Conservation (phyloP, 352 stramenopile genomes). For the Globisporangium cystogenes region DNA sequence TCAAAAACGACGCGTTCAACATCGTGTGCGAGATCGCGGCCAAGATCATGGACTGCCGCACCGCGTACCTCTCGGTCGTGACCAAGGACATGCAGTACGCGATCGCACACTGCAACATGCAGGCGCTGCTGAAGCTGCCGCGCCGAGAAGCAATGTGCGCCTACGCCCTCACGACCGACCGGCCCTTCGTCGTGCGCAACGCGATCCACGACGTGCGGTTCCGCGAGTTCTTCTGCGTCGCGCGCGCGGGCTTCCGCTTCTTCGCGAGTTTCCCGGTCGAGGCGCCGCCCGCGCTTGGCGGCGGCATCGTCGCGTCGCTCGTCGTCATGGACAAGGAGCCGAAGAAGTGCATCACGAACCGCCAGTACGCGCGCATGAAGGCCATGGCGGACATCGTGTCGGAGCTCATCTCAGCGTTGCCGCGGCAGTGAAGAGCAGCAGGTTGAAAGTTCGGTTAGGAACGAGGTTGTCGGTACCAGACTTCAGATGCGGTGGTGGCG, state of each 20-base stretch:
- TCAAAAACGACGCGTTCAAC: conserved; percentile 16
- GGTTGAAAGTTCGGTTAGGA: too few species aligned
- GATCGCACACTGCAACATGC: conserved; percentile 21
- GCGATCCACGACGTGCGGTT: conserved; percentile 27
- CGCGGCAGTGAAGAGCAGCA: conserved; percentile 2
- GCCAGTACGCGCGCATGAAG: conserved; percentile 27
- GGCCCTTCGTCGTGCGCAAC: conserved; percentile 28
- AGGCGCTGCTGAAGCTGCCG: conserved; percentile 21
- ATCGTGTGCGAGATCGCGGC: conserved; percentile 27
- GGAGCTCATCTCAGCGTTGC: conserved; percentile 17
- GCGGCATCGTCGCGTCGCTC: conserved; percentile 25
- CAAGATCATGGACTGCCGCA: conserved; percentile 26
- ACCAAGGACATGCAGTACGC: conserved; percentile 23
- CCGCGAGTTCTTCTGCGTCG: conserved; percentile 29
- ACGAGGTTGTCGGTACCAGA: too few species aligned
- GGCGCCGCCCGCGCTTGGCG: conserved; percentile 17
- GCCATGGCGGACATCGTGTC: conserved; percentile 20
- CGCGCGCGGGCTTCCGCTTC: conserved; percentile 22
- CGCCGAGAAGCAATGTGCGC: conserved; percentile 26
- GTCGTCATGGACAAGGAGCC: conserved; percentile 28
- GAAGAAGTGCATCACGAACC: conserved; percentile 22
- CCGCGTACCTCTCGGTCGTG: conserved; percentile 23
- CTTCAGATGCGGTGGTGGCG: too few species aligned
- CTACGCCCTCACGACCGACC: conserved; percentile 25
- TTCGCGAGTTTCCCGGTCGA: conserved; percentile 31